These are phyloP conservation scores for Diacronema lutheri DNA, from an alignment of 78 protist species.

Conservation along the genomic window DNA sequence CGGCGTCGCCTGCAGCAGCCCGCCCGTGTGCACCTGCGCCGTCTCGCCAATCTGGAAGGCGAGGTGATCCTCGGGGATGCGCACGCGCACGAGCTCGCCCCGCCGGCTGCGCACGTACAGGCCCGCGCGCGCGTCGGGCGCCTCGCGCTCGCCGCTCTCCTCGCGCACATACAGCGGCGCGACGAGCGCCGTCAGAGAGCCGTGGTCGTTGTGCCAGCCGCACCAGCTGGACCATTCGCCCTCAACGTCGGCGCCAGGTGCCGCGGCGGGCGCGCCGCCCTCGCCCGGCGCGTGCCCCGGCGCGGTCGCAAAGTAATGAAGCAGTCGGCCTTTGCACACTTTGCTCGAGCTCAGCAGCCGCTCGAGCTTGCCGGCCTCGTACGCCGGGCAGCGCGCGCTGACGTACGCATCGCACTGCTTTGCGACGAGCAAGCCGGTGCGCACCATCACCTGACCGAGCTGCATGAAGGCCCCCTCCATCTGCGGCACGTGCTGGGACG, in stretches of 20 bases:
- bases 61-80: neutral
- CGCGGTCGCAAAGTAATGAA: slow-evolving; percentile 13
- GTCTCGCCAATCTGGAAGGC: slow-evolving; percentile 61
- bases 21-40: slow-evolving; percentile 55
- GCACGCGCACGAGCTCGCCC: slow-evolving; percentile 21
- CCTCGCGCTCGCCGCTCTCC: neutral
- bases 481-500: neutral
- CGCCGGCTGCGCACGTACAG: slow-evolving; percentile 18
- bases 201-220: slow-evolving; percentile 33
- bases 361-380: neutral
- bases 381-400: neutral
- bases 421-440: neutral
- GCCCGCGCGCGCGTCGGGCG: slow-evolving; percentile 6
- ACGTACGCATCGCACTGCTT: neutral
- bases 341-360: neutral
- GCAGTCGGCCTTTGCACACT: neutral
- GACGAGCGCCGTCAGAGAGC: slow-evolving; percentile 21
- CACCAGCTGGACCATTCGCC: too few species aligned
- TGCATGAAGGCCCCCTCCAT: slow-evolving; percentile 9
- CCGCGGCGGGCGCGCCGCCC: neutral
- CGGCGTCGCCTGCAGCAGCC: slow-evolving; percentile 60
- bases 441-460: neutral
- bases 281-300: neutral
- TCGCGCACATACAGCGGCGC: neutral
- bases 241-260: too few species aligned